phyloP scores from a whole-genome alignment of 768 basidiomycete species.

The Pholiota molesta region DNA sequence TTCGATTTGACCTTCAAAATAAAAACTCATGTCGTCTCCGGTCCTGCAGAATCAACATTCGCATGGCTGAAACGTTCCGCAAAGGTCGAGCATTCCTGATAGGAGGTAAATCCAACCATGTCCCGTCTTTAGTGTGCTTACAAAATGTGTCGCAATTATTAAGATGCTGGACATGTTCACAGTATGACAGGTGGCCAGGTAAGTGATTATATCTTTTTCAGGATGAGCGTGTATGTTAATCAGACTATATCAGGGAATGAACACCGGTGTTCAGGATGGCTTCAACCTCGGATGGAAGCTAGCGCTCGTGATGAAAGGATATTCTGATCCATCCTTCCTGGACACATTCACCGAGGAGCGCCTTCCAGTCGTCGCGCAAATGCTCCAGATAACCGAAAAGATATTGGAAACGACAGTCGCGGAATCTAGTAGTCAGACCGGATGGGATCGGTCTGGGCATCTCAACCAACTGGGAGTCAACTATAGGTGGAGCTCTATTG shows the following conservation, averaged over 20 bases:
- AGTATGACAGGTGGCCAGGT: slow-evolving; percentile 36
- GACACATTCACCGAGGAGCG: slow-evolving; percentile 36
- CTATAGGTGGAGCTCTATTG: slow-evolving; percentile 51
- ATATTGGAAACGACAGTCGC: slow-evolving; percentile 15
- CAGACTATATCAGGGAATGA: slow-evolving; percentile 12
- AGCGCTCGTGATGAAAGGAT: slow-evolving; percentile 32
- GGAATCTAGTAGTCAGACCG: background rate
- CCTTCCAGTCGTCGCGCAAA: slow-evolving; percentile 37
- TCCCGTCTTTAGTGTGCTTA: background rate
- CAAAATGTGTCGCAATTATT: background rate
- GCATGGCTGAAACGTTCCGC: slow-evolving; percentile 20
- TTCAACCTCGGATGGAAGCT: slow-evolving; percentile 41
- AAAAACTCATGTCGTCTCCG: no score
- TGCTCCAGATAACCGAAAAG: slow-evolving; percentile 33
- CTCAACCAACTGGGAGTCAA: slow-evolving; percentile 53
- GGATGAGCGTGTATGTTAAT: background rate
- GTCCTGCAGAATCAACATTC: slow-evolving; percentile 16
- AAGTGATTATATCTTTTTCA: background rate
- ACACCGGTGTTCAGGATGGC: slow-evolving; percentile 27
- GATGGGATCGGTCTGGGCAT: slow-evolving; percentile 21
- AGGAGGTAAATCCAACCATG: slow-evolving; percentile 20
- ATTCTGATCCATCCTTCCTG: slow-evolving; percentile 28
- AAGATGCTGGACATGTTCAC: slow-evolving; percentile 37
- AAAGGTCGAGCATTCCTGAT: slow-evolving; percentile 20
- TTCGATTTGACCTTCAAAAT: no score